A percentile compares a stretch with the other conserved stretches of the same genome.
Evolutionary conservation across 805 yeast species (phyloP).

Genomic region (Dipodascopsis uninucleata): DNA sequence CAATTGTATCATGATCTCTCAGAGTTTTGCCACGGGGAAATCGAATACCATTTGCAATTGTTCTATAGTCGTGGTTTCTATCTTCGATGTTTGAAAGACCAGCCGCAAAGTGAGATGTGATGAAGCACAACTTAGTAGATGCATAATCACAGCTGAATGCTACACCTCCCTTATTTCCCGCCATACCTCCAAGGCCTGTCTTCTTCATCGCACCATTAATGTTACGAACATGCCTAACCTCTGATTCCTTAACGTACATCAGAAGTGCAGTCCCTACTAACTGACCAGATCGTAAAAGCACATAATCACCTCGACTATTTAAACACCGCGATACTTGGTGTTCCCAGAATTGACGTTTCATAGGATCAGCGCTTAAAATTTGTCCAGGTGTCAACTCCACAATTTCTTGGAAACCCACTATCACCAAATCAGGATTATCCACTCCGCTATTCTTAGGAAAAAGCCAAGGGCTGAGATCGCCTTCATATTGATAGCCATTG

Average conservation of each 20-base stretch:
- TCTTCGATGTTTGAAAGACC: slow-evolving; percentile 80
- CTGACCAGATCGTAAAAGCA: slow-evolving; percentile 76
- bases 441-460: slow-evolving; percentile 54
- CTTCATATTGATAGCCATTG: slow-evolving; percentile 61
- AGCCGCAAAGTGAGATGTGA: slow-evolving; percentile 92
- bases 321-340: slow-evolving; percentile 57
- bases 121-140: slow-evolving; percentile 71
- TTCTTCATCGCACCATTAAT: slow-evolving; percentile 94
- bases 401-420: slow-evolving; percentile 92
- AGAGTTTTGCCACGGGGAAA: slow-evolving; percentile 75
- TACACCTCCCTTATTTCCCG: slow-evolving; percentile 96
- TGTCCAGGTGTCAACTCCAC: slow-evolving; percentile 91
- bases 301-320: slow-evolving; percentile 55
- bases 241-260: slow-evolving; percentile 62
- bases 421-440: slow-evolving; percentile 67
- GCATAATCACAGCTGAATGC: slow-evolving; percentile 86
- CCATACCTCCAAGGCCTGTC: slow-evolving; percentile 94
- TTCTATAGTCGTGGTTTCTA: slow-evolving; percentile 77
- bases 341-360: slow-evolving; percentile 78
- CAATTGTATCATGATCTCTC: slow-evolving; percentile 76
- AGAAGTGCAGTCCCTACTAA: slow-evolving; percentile 83
- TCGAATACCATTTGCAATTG: slow-evolving; percentile 68
- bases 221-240: slow-evolving; percentile 60
- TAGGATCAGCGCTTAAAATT: slow-evolving; percentile 78
- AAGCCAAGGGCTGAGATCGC: slow-evolving; percentile 72